A percentile compares a stretch with the other conserved stretches of the same genome.
These are phyloP conservation scores for Neurospora africana DNA, from an alignment of 495 filamentous ascomycete genomes.

Conservation along the genomic window DNA sequence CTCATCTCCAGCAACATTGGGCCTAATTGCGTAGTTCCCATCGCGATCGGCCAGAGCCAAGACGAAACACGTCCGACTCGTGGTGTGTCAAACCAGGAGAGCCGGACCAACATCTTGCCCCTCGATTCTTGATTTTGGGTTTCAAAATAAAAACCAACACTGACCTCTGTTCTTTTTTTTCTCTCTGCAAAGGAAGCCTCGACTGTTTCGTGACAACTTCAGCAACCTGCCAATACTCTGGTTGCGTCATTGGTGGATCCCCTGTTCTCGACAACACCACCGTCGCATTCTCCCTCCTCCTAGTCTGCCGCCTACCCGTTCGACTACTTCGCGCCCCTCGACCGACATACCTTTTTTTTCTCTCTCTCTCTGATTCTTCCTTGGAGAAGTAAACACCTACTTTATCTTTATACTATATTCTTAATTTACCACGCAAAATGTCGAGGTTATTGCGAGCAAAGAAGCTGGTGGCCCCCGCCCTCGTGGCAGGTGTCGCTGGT, in stretches of 20 bases:
- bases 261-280: not conserved
- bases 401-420: not conserved
- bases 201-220: not conserved
- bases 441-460: constrained; percentile 19
- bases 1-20: not conserved
- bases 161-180: not conserved
- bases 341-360: not conserved
- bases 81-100: not conserved
- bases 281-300: not conserved
- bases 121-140: not conserved
- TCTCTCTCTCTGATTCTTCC: not conserved
- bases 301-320: not conserved
- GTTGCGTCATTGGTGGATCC: constrained; percentile 24
- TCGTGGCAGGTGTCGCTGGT: constrained; percentile 27
- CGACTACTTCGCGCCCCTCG: not conserved
- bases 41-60: not conserved
- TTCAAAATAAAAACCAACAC: not conserved
- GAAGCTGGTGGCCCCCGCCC: constrained; percentile 29
- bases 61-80: not conserved
- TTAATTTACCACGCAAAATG: constrained; percentile 10
- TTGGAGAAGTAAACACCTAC: not conserved
- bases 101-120: not conserved
- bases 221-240: not conserved
- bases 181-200: not conserved
- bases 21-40: not conserved